A percentile compares a stretch with the other conserved stretches of the same genome.
Conservation (phyloP, 2,329 filamentous ascomycete genomes). For the Colletotrichum agaves region DNA sequence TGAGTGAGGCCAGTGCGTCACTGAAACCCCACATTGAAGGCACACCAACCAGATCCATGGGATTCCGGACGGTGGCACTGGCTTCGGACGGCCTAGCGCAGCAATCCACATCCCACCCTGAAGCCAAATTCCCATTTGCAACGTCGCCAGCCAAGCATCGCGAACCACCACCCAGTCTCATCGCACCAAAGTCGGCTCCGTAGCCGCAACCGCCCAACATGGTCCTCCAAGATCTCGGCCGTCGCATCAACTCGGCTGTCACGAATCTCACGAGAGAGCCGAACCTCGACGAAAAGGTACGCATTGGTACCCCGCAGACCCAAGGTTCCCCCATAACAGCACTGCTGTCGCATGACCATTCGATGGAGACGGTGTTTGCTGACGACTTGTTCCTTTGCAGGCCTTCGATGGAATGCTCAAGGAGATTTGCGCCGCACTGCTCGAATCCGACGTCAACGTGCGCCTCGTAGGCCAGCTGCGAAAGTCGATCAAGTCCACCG, state of each 20-base stretch:
- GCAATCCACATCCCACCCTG: constrained; percentile 33
- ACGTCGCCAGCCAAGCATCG: constrained; percentile 31
- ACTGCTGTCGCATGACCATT: background rate
- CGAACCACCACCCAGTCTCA: constrained; percentile 19
- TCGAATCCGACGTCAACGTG: constrained; percentile 98
- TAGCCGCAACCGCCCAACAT: constrained; percentile 62
- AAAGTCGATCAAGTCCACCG: constrained; percentile 88
- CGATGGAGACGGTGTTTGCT: background rate
- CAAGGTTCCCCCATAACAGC: background rate
- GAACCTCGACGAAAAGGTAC: constrained; percentile 95
- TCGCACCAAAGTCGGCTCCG: constrained; percentile 33
- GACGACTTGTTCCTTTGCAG: constrained; percentile 53
- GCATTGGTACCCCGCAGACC: constrained; percentile 19
- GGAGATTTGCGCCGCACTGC: constrained; percentile 93
- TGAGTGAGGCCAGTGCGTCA: background rate
- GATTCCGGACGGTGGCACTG: constrained; percentile 13
- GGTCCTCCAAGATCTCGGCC: constrained; percentile 98
- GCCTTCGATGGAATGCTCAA: constrained; percentile 98
- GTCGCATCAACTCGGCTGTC: constrained; percentile 97
- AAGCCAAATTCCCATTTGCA: constrained; percentile 38
- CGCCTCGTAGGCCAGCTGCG: constrained; percentile 90
- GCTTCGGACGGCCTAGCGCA: constrained; percentile 20
- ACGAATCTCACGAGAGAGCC: constrained; percentile 90
- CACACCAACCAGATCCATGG: constrained; percentile 17
- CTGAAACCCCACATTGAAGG: background rate